A percentile compares a stretch with the other conserved stretches of the same genome.
Conservation (phyloP, 2,329 filamentous ascomycete species). For the Fusarium incarnatum region DNA sequence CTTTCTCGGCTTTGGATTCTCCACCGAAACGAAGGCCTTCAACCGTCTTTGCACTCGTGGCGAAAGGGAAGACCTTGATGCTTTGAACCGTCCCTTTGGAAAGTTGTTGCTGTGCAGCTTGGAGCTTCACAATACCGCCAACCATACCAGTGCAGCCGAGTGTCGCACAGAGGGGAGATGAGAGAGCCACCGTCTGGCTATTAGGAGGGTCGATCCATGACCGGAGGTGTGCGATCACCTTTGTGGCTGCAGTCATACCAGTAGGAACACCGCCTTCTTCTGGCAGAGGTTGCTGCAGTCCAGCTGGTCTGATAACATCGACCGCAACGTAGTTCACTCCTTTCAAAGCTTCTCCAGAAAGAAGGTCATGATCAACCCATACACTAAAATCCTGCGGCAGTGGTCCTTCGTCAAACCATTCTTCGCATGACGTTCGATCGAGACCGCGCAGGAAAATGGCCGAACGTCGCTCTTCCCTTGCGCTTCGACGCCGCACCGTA, state of each 20-base stretch:
- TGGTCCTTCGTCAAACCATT: conserved; percentile 81
- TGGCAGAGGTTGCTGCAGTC: conserved; percentile 75
- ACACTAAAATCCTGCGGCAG: conserved; percentile 73
- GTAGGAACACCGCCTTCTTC: conserved; percentile 74
- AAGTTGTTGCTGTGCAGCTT: conserved; percentile 81
- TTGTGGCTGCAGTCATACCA: conserved; percentile 57
- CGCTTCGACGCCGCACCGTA: conserved; percentile 67
- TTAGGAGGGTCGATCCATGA: conserved; percentile 91
- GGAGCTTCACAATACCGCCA: conserved; percentile 87
- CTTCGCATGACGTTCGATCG: conserved; percentile 74
- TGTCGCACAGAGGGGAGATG: conserved; percentile 78
- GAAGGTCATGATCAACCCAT: conserved; percentile 85
- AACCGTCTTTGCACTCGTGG: conserved; percentile 65
- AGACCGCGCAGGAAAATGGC: conserved; percentile 84
- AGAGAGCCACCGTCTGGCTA: conserved; percentile 82
- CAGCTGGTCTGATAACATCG: conserved; percentile 87
- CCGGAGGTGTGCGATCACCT: conserved; percentile 79
- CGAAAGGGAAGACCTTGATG: conserved; percentile 86
- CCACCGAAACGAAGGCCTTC: conserved; percentile 86
- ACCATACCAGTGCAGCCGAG: conserved; percentile 79
- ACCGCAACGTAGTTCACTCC: conserved; percentile 83
- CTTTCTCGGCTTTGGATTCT: conserved; percentile 84
- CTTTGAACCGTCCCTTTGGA: conserved; percentile 71
- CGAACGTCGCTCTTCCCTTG: conserved; percentile 73
- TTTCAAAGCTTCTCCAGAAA: conserved; percentile 77